phyloP scores from a whole-genome alignment of 805 yeast genomes.

The Barnettozyma pratensis region DNA sequence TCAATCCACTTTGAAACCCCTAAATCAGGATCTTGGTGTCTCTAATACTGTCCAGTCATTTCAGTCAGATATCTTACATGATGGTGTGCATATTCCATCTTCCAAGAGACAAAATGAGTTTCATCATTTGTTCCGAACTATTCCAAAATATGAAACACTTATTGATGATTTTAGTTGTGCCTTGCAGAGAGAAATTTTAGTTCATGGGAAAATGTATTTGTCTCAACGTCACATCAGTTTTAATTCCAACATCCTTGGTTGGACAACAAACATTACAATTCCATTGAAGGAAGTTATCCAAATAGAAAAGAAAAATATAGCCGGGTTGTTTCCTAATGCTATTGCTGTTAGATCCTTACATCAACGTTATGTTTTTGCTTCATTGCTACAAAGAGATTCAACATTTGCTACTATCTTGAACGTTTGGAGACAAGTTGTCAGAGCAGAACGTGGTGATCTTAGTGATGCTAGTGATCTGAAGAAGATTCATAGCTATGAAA shows the following conservation, averaged over 20 bases:
- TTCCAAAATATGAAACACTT: conserved; percentile 63
- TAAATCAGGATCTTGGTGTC: background rate
- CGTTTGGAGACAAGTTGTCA: conserved; percentile 51
- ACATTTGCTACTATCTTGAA: conserved; percentile 45
- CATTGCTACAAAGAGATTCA: conserved; percentile 72
- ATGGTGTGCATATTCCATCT: background rate
- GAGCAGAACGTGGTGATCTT: conserved; percentile 16
- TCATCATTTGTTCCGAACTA: conserved; percentile 64
- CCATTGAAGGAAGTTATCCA: conserved; percentile 67
- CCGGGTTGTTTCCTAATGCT: conserved; percentile 88
- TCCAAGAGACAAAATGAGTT: conserved; percentile 67
- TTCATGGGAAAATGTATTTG: conserved; percentile 83
- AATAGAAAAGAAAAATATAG: conserved; percentile 78
- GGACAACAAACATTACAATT: conserved; percentile 81
- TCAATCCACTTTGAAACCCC: background rate
- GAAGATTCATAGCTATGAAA: conserved; percentile 5
- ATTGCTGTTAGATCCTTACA: conserved; percentile 37
- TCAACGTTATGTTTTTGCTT: conserved; percentile 75
- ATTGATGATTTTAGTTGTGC: conserved; percentile 91
- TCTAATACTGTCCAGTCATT: background rate
- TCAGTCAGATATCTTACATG: background rate
- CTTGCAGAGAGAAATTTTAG: conserved; percentile 73
- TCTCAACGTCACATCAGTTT: conserved; percentile 77
- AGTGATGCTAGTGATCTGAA: conserved; percentile 10
- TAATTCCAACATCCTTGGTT: conserved; percentile 81